Base-by-base conservation (phyloP, 1,284 basidiomycete genomes). In the Cryptococcus amylolentus region DNA sequence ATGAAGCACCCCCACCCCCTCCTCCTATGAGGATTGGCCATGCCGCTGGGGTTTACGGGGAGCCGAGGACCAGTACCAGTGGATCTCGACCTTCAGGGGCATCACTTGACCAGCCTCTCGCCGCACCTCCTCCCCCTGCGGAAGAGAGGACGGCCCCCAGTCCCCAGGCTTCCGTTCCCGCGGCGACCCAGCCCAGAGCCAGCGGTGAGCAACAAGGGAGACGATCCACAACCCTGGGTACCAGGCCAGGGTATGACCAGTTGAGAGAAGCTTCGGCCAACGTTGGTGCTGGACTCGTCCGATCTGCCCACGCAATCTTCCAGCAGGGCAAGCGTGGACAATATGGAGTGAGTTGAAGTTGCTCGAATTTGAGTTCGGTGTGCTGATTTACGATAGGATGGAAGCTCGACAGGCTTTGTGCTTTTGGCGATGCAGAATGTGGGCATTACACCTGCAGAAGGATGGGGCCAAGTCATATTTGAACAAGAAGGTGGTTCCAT, bases 401-500 rank as follows among this genome's bases (percentile, higher is more conserved):
- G 91, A 2, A 86, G 87, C 27, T 87, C 88, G 54, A 78, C 81
- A 1, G 89, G 89, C 2, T 93, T 93, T 70, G 82, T 94, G 14
- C 72, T 80, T 14, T 81, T 86, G 6, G 86, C 86, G 4, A 72
- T 92, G 41, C 71, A 72, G 26, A 59, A 67, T 38, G 72, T 71
- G 8, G 64, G 65, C 23, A 41, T 76, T 5, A 45, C 71, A 44
- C 71, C 75, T 48, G 56, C 75, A 49, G 39, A 43, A 20, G 54
- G 41, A 18, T 90, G 86, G 74, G 90, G 89, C 0, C 83, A 88
- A 68, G 75, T 87, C 8, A 80, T 92, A 35, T 92, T 89, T 69
- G 80, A 82, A 57, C 91, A 93, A 77, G 83, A 81, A 9, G 86
- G 82, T 0, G 65, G 69, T 0, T 80, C 84, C 2, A 86, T 92